These are phyloP conservation scores for Passiflora organensis DNA, from an alignment of 345 rosid species.

Conservation along the genomic window DNA sequence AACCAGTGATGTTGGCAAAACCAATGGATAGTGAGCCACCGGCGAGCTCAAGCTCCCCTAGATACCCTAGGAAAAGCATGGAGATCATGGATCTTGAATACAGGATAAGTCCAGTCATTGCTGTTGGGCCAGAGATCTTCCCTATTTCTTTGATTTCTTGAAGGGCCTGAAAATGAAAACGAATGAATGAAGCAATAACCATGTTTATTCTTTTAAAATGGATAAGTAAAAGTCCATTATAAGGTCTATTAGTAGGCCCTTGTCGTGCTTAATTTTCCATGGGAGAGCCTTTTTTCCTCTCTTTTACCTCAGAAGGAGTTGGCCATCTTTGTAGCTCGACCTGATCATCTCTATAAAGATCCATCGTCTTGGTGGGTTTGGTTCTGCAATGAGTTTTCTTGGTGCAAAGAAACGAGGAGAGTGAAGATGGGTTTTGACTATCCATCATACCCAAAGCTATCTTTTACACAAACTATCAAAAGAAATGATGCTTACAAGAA, in stretches of 20 bases:
- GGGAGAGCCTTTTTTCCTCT: too few relatives aligned
- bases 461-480: too few relatives aligned
- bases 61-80: constrained; percentile 95
- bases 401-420: constrained; percentile 44
- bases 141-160: constrained; percentile 82
- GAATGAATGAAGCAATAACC: too few relatives aligned
- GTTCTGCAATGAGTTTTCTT: constrained; percentile 29
- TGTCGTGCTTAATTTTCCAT: too few relatives aligned
- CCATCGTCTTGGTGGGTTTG: constrained; percentile 38
- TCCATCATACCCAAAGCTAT: constrained; percentile 33
- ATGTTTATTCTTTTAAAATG: neutral
- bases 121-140: constrained; percentile 85
- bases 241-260: too few relatives aligned
- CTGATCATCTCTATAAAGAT: constrained; percentile 24
- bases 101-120: constrained; percentile 70
- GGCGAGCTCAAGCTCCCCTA: constrained; percentile 91
- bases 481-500: too few relatives aligned
- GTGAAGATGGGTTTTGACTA: constrained; percentile 54
- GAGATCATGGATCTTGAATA: constrained; percentile 96
- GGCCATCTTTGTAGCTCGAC: constrained; percentile 62
- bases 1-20: constrained; percentile 56
- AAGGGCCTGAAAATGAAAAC: constrained; percentile 41
- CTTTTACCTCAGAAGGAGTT: constrained; percentile 64
- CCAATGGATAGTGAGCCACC: constrained; percentile 95
- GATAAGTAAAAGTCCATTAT: neutral